phyloP scores from a whole-genome alignment of 495 filamentous ascomycete genomes.

The Pseudomonodictys pantanalensis region DNA sequence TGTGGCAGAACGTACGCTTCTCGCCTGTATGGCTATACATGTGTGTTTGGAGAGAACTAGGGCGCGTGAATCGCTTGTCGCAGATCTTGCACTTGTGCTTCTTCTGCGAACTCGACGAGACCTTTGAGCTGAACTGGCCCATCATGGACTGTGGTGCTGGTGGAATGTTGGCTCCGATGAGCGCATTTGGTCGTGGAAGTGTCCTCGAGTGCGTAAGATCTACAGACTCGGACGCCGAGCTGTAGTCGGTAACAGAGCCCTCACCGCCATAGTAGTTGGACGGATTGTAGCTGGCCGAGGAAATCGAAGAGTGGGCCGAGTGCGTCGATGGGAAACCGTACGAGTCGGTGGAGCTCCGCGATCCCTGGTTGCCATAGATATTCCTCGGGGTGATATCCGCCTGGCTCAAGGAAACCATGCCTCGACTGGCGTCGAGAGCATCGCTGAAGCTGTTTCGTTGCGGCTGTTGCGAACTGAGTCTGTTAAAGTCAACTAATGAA shows the following conservation, averaged over 20 bases:
- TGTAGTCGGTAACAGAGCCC: conserved; percentile 91
- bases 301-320: conserved; percentile 92
- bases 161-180: conserved; percentile 64
- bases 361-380: conserved; percentile 69
- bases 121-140: conserved; percentile 97
- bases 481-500: conserved; percentile 62
- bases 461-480: conserved; percentile 58
- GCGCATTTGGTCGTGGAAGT: conserved; percentile 70
- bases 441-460: conserved; percentile 67
- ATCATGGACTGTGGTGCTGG: conserved; percentile 96
- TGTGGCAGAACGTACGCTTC: conserved; percentile 74
- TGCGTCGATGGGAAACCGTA: conserved; percentile 92
- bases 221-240: conserved; percentile 83
- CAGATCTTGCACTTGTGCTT: conserved; percentile 99
- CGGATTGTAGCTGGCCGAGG: conserved; percentile 67
- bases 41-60: conserved; percentile 94
- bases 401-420: conserved; percentile 95
- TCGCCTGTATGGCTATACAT: conserved; percentile 99
- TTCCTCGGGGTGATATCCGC: conserved; percentile 74
- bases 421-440: conserved; percentile 82
- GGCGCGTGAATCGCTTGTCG: conserved; percentile 96
- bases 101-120: conserved; percentile 94
- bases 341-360: conserved; percentile 74
- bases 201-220: conserved; percentile 76
- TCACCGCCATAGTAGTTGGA: conserved; percentile 70